Percentiles rank a stretch among this genome's conserved stretches.
Evolutionary conservation across 768 basidiomycete species (phyloP).

Genomic region (Melanogaster broomeanus): DNA sequence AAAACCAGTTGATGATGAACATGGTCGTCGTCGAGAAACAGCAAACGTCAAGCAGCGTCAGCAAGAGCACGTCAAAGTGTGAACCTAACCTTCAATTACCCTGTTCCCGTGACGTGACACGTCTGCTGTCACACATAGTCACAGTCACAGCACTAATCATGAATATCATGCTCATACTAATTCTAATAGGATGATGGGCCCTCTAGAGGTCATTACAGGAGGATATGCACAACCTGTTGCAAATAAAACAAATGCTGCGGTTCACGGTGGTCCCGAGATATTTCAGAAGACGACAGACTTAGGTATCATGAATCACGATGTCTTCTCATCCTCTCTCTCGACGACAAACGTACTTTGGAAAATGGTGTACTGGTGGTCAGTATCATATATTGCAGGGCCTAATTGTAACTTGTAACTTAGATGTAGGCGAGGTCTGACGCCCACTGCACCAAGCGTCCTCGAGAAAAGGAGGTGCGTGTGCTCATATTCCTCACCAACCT

Average conservation of each 20-base stretch:
- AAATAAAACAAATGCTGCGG: no score
- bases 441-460: constrained; percentile 47
- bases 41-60: constrained; percentile 17
- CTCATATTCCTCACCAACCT: constrained; percentile 59
- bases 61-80: constrained; percentile 19
- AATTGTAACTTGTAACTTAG: not conserved
- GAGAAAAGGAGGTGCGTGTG: constrained; percentile 44
- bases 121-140: not conserved
- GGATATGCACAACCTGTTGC: no score
- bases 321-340: not conserved
- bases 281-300: no score
- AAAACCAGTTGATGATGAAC: constrained; percentile 95
- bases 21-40: constrained; percentile 41
- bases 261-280: no score
- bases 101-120: constrained; percentile 23
- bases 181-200: not conserved
- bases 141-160: constrained; percentile 11
- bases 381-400: not conserved
- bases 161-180: not conserved
- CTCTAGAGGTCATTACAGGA: not conserved
- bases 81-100: constrained; percentile 1
- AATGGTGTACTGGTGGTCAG: not conserved
- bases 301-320: no score
- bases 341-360: not conserved
- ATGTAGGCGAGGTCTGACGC: constrained; percentile 73